Conservation (phyloP, 257 asterid genomes). For the Solanum infundibuliforme region DNA sequence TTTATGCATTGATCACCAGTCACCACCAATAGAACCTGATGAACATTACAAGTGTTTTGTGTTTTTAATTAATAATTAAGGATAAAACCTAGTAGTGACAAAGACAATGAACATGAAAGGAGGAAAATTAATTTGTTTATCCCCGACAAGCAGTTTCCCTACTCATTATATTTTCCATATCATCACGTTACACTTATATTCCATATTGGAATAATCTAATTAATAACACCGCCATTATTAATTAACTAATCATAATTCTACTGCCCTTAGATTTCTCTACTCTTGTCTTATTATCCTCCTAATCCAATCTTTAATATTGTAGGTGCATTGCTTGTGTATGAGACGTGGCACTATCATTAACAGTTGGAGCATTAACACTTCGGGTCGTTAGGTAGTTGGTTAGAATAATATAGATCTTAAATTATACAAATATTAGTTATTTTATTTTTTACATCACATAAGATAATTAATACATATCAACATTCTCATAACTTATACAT, state of each 20-base stretch:
- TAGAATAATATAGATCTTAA: too few species aligned
- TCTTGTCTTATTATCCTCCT: background rate
- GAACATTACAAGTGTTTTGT: background rate
- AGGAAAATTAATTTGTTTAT: slow-evolving; percentile 7
- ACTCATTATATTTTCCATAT: background rate
- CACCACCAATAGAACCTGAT: background rate
- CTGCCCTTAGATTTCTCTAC: slow-evolving; percentile 4
- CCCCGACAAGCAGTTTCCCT: slow-evolving; percentile 29
- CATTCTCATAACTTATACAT: background rate
- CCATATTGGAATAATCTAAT: background rate
- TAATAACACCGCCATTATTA: background rate
- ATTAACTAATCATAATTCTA: background rate
- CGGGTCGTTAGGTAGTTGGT: background rate
- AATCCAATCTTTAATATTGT: background rate
- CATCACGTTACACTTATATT: background rate
- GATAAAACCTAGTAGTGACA: slow-evolving; percentile 2
- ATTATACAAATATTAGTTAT: too few species aligned
- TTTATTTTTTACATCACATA: background rate
- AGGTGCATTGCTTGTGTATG: background rate
- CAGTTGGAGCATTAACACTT: background rate
- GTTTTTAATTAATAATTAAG: background rate
- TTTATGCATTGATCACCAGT: background rate
- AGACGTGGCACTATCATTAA: background rate
- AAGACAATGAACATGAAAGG: slow-evolving; percentile 33
- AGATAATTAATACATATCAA: background rate